phyloP scores from a whole-genome alignment of 1,139 yeast genomes.

The Yamadazyma triangularis region DNA sequence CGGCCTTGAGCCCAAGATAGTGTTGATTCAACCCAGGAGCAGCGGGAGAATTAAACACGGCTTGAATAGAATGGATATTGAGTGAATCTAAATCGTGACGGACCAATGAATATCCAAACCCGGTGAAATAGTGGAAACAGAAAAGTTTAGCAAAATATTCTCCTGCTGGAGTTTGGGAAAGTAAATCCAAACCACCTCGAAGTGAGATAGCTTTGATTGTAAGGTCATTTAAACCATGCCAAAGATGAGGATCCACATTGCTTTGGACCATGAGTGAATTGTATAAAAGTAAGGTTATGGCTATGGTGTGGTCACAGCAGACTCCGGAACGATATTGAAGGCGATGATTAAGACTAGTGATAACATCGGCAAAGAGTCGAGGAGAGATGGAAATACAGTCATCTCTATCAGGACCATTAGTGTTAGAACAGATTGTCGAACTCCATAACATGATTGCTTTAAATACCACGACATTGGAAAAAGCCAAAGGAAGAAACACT shows the following conservation, averaged over 20 bases:
- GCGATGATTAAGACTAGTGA: too few relatives aligned
- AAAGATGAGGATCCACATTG: constrained; percentile 1
- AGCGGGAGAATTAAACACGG: constrained; percentile 1
- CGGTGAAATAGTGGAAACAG: constrained; percentile 2
- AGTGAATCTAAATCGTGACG: constrained; percentile 2
- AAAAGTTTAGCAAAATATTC: constrained; percentile 1
- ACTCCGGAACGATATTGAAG: neutral
- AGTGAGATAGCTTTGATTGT: constrained; percentile 3
- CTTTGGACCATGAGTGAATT: neutral
- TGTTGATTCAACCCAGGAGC: neutral
- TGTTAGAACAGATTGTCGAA: too few relatives aligned
- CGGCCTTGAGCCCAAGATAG: constrained; percentile 1
- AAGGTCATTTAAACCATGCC: constrained; percentile 1
- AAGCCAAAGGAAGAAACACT: constrained; percentile 1
- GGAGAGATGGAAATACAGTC: too few relatives aligned
- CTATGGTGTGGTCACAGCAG: constrained; percentile 2
- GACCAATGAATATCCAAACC: constrained; percentile 1
- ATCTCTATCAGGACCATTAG: too few relatives aligned
- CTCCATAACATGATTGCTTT: constrained; percentile 4
- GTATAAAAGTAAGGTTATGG: constrained; percentile 1
- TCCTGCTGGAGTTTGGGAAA: constrained; percentile 1
- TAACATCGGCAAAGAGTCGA: too few relatives aligned
- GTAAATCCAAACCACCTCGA: constrained; percentile 3
- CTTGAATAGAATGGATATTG: neutral
- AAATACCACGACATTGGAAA: constrained; percentile 4